These are phyloP conservation scores for Phytophthora hybrid DNA, from an alignment of 352 stramenopile genomes.

Conservation along the genomic window DNA sequence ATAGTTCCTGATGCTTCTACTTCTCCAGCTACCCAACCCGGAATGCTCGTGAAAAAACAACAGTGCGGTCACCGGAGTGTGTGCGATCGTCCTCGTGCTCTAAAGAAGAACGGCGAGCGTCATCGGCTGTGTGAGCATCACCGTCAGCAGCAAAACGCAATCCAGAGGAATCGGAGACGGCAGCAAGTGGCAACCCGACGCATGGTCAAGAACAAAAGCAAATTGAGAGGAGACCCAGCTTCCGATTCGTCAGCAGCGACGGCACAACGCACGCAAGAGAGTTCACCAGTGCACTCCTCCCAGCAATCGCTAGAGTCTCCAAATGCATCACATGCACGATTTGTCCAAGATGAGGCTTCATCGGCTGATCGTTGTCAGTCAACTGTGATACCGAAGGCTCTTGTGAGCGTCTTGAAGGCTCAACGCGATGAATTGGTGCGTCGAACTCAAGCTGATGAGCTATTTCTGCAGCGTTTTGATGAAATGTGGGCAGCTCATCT, in stretches of 20 bases:
- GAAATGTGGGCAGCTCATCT: too few species aligned
- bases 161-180: neutral
- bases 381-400: too few species aligned
- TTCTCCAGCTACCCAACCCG: neutral
- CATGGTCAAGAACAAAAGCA: neutral
- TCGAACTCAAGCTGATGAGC: too few species aligned
- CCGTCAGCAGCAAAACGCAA: neutral
- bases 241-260: neutral
- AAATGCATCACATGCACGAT: neutral
- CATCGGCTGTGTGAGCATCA: constrained; percentile 5
- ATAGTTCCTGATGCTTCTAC: neutral
- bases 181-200: neutral
- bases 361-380: too few species aligned
- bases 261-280: neutral
- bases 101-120: neutral
- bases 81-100: constrained; percentile 3
- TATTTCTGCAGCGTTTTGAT: too few species aligned
- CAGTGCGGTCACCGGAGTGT: neutral
- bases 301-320: neutral
- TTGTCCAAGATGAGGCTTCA: neutral
- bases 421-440: too few species aligned
- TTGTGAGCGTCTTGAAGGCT: too few species aligned
- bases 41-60: neutral
- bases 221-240: neutral
- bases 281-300: neutral